Conservation (phyloP, 306 rosid species). For the Medicago ruthenica region DNA sequence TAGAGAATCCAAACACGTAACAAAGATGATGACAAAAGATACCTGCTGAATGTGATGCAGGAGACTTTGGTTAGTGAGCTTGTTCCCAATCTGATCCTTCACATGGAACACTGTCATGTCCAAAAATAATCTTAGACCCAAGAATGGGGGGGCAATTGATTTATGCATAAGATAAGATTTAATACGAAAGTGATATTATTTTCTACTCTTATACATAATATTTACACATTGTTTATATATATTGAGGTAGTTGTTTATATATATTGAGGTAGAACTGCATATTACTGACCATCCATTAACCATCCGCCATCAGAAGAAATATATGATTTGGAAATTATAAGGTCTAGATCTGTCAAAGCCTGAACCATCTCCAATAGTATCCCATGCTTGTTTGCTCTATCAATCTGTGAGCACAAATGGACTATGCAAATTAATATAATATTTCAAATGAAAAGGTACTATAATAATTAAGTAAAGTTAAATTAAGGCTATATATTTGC, state of each 20-base stretch:
- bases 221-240: not conserved
- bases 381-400: constrained; percentile 18
- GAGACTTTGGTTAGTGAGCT: not conserved
- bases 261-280: not conserved
- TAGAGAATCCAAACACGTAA: not conserved
- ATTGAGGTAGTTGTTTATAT: too few species aligned
- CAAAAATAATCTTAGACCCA: not conserved
- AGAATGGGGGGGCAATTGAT: not conserved
- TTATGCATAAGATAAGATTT: too few species aligned
- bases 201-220: not conserved
- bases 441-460: not conserved
- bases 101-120: constrained; percentile 3
- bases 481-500: not conserved
- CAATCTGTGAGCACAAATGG: constrained; percentile 38
- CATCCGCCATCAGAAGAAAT: constrained; percentile 90
- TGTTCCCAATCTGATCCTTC: constrained; percentile 3
- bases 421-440: not conserved
- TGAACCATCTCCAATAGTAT: constrained; percentile 1
- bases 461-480: not conserved
- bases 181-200: not conserved
- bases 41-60: not conserved
- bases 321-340: constrained; percentile 82
- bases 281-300: constrained; percentile 63
- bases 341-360: constrained; percentile 67
- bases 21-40: not conserved